Evolutionary conservation across 345 rosid species (phyloP).

Genomic region (Brassica nigra): DNA sequence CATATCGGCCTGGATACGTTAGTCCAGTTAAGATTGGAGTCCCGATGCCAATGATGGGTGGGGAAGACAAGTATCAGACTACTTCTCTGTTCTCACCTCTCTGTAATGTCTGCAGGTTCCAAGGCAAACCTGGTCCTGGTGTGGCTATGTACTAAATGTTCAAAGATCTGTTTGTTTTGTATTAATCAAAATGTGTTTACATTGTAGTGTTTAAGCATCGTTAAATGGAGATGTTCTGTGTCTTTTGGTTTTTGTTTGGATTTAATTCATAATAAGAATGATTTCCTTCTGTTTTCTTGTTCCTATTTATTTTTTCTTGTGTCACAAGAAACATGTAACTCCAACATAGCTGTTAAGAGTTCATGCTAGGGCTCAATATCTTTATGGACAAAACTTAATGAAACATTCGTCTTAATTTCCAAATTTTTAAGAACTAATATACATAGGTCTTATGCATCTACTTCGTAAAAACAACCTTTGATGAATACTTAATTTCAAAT

Average conservation of each 20-base stretch:
- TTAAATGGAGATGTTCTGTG: background rate
- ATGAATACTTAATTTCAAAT: background rate
- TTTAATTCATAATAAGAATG: constrained; percentile 7
- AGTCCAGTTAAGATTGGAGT: constrained; percentile 70
- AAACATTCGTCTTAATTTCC: background rate
- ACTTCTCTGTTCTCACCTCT: constrained; percentile 54
- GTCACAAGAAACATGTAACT: constrained; percentile 9
- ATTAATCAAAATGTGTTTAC: constrained; percentile 4
- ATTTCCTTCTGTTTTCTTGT: background rate
- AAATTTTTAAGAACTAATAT: background rate
- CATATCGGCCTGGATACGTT: constrained; percentile 60
- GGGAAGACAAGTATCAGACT: constrained; percentile 65
- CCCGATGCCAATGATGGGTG: constrained; percentile 77
- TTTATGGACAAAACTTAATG: background rate
- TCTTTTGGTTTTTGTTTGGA: background rate
- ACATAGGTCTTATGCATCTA: background rate
- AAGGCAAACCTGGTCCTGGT: constrained; percentile 35
- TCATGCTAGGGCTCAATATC: background rate
- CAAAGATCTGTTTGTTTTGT: background rate
- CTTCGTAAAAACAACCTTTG: background rate
- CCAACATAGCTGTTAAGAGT: background rate
- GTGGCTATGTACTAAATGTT: constrained; percentile 33
- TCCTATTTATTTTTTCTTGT: background rate
- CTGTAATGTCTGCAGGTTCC: constrained; percentile 59
- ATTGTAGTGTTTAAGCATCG: constrained; percentile 1